Conservation (phyloP, 2,329 filamentous ascomycete genomes). For the Stromatinia cepivora region DNA sequence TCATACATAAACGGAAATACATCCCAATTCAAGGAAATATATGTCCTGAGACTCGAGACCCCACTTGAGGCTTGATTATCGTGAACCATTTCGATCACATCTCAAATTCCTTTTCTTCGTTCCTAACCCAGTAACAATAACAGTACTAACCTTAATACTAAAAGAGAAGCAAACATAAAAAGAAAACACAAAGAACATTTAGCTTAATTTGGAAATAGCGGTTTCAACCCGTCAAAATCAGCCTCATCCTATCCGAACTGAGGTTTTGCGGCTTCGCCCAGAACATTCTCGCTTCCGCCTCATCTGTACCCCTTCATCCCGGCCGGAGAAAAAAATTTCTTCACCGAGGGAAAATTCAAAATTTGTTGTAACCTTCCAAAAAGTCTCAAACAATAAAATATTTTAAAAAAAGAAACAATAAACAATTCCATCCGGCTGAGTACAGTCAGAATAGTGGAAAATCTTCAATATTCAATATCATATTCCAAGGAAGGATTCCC, state of each 20-base stretch:
- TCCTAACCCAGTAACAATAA: slow-evolving; percentile 2
- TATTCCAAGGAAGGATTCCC: slow-evolving; percentile 4
- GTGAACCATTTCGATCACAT: slow-evolving; percentile 15
- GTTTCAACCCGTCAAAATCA: background rate
- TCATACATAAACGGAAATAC: background rate
- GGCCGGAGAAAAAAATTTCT: slow-evolving; percentile 6
- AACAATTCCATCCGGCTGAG: background rate
- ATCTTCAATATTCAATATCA: background rate
- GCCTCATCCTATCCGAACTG: slow-evolving; percentile 7
- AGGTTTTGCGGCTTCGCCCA: slow-evolving; percentile 17
- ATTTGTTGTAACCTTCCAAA: background rate
- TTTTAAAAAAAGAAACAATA: background rate
- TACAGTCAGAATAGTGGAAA: slow-evolving; percentile 14
- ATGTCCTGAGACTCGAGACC: background rate
- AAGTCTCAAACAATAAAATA: background rate
- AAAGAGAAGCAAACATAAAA: slow-evolving; percentile 1
- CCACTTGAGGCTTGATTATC: slow-evolving; percentile 19
- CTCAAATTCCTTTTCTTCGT: slow-evolving; percentile 17
- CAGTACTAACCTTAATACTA: background rate
- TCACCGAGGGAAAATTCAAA: slow-evolving; percentile 6
- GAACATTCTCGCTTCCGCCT: slow-evolving; percentile 18
- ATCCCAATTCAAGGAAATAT: background rate
- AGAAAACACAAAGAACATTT: background rate
- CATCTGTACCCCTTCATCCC: slow-evolving; percentile 10
- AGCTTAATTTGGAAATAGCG: background rate